Conservation (phyloP, 2,329 filamentous ascomycete species). For the Chaetomiaceae sp. region DNA sequence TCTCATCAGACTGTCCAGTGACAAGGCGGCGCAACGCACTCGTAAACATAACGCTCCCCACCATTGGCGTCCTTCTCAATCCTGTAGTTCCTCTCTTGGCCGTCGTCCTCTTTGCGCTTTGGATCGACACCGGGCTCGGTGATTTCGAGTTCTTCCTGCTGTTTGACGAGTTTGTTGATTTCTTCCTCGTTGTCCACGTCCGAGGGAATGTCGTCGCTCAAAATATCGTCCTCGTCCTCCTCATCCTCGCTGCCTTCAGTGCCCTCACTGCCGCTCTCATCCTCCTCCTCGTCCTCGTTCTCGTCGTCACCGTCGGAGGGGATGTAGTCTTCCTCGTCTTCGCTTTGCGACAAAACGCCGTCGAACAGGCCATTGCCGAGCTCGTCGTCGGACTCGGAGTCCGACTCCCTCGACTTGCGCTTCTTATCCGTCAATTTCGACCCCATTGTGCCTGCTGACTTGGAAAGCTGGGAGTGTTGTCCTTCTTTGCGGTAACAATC, state of each 20-base stretch:
- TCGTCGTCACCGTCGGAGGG: conserved; percentile 41
- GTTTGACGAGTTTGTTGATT: conserved; percentile 33
- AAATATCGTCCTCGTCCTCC: conserved; percentile 36
- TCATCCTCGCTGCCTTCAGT: conserved; percentile 36
- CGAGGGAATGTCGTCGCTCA: conserved; percentile 41
- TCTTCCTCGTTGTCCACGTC: conserved; percentile 36
- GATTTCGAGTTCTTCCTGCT: conserved; percentile 29
- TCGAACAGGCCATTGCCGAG: conserved; percentile 52
- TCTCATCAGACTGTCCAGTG: not conserved
- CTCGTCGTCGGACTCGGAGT: conserved; percentile 57
- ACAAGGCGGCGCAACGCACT: conserved; percentile 37
- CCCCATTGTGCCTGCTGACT: conserved; percentile 34
- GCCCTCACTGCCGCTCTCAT: conserved; percentile 32
- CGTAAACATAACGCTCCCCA: conserved; percentile 83
- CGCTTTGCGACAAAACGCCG: conserved; percentile 52
- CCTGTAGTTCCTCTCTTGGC: conserved; percentile 44
- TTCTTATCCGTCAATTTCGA: conserved; percentile 49
- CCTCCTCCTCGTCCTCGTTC: conserved; percentile 42
- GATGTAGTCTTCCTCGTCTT: conserved; percentile 55
- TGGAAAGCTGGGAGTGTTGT: conserved; percentile 1
- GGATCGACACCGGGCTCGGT: conserved; percentile 32
- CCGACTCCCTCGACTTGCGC: conserved; percentile 59
- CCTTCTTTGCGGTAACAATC: conserved; percentile 6
- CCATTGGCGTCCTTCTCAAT: conserved; percentile 82
- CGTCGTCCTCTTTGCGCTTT: conserved; percentile 33